These are phyloP conservation scores for Corynascus novoguineensis DNA, from an alignment of 495 filamentous ascomycete genomes.

Conservation along the genomic window DNA sequence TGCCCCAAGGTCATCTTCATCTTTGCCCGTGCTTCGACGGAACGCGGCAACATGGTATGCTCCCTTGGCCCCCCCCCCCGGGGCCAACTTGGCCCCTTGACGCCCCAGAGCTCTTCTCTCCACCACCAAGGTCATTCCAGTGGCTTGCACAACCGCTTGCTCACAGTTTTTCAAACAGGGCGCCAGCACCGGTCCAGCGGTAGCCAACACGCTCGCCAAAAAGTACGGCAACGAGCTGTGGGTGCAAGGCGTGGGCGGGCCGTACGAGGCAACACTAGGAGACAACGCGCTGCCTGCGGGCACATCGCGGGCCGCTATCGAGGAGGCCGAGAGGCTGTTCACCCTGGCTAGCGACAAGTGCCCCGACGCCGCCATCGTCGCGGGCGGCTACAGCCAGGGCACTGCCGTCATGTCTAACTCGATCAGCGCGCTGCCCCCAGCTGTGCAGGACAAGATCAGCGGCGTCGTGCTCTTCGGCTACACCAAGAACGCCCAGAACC, in stretches of 20 bases:
- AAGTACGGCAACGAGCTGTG: slow-evolving; percentile 23
- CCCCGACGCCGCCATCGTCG: slow-evolving; percentile 33
- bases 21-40: slow-evolving; percentile 40
- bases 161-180: slow-evolving; percentile 11
- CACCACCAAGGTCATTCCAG: neutral
- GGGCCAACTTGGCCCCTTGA: neutral
- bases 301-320: slow-evolving; percentile 32
- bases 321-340: slow-evolving; percentile 30
- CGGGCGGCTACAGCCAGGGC: slow-evolving; percentile 47
- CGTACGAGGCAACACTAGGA: slow-evolving; percentile 31
- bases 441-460: slow-evolving; percentile 43
- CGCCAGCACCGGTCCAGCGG: slow-evolving; percentile 21
- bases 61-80: no score
- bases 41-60: slow-evolving; percentile 48
- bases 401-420: slow-evolving; percentile 50
- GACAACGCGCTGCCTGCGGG: slow-evolving; percentile 34
- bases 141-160: neutral
- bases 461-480: slow-evolving; percentile 53
- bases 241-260: slow-evolving; percentile 34
- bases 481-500: slow-evolving; percentile 50
- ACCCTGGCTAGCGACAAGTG: slow-evolving; percentile 31
- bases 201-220: slow-evolving; percentile 26
- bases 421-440: slow-evolving; percentile 36
- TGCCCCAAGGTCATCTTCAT: slow-evolving; percentile 49
- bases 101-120: neutral